Percentiles rank a stretch among this genome's conserved stretches.
Conservation (phyloP, 176 grass and related monocot species). For the Eragrostis curvula region DNA sequence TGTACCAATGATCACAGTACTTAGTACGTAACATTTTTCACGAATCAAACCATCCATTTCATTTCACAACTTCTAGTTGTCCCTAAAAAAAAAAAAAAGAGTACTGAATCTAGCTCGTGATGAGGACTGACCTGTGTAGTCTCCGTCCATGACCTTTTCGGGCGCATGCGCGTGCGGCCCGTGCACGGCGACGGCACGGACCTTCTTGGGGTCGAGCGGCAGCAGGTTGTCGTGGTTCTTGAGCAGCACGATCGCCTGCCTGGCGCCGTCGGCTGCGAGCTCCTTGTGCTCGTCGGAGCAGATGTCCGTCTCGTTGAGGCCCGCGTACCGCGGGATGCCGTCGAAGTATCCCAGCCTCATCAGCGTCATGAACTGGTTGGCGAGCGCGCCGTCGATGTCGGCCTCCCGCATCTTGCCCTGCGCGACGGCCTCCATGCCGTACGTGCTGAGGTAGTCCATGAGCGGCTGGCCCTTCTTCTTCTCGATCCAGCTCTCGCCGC, state of each 20-base stretch:
- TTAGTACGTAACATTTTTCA: neutral
- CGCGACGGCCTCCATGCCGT: neutral
- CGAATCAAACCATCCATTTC: neutral
- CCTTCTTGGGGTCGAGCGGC: slow-evolving; percentile 16
- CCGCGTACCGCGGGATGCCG: neutral
- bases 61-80: no score
- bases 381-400: slow-evolving; percentile 40
- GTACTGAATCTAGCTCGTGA: neutral
- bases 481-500: neutral
- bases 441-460: slow-evolving; percentile 7
- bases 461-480: neutral
- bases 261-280: slow-evolving; percentile 30
- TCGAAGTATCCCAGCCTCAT: slow-evolving; percentile 57
- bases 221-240: slow-evolving; percentile 29
- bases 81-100: no score
- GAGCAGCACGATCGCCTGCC: slow-evolving; percentile 37
- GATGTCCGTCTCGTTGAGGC: slow-evolving; percentile 23
- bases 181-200: slow-evolving; percentile 20
- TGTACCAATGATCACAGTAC: neutral
- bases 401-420: slow-evolving; percentile 29
- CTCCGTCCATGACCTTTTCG: slow-evolving; percentile 43
- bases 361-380: slow-evolving; percentile 43
- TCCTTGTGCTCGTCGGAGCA: slow-evolving; percentile 33
- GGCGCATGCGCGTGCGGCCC: slow-evolving; percentile 20
- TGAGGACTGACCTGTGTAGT: slow-evolving; percentile 35